Conservation (phyloP, 139 green algal species). For the Gonium pectorale region DNA sequence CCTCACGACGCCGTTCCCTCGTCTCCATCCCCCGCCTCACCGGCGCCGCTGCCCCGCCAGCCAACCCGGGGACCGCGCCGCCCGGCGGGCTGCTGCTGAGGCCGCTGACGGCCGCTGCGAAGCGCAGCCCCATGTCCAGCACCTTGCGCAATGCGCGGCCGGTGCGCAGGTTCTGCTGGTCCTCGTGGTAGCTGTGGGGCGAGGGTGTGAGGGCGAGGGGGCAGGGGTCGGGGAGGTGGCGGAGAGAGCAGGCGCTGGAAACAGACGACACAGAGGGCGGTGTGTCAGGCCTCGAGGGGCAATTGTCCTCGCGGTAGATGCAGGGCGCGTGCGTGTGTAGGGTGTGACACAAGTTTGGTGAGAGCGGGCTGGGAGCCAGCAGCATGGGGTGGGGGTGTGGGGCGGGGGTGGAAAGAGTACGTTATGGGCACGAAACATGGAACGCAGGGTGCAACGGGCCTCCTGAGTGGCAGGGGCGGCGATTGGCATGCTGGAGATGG, state of each 20-base stretch:
- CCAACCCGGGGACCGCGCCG: neutral
- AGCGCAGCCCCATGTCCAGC: conserved; percentile 32
- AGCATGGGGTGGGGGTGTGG: no score
- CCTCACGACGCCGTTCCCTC: no score
- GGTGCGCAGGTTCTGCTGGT: conserved; percentile 8
- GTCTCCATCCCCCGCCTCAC: neutral
- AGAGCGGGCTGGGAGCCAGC: no score
- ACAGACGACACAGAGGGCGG: neutral
- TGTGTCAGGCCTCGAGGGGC: neutral
- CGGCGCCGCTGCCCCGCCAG: neutral
- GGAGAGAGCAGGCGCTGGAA: neutral
- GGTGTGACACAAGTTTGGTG: no score
- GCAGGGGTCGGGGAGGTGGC: neutral
- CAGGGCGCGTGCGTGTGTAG: neutral
- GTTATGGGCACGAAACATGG: no score
- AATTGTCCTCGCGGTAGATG: neutral
- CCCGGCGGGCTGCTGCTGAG: neutral
- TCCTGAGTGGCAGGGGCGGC: no score
- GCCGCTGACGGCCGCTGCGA: conserved; percentile 9
- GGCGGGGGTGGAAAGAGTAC: no score
- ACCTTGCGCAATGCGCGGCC: conserved; percentile 11
- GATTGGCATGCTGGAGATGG: no score
- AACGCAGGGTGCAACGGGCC: no score
- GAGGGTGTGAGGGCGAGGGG: neutral
- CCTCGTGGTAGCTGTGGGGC: neutral